Evolutionary conservation across 1,139 yeast species (phyloP), one percentile per base, ranked within the genome.

Genomic region (Tardiomyces blankii): DNA sequence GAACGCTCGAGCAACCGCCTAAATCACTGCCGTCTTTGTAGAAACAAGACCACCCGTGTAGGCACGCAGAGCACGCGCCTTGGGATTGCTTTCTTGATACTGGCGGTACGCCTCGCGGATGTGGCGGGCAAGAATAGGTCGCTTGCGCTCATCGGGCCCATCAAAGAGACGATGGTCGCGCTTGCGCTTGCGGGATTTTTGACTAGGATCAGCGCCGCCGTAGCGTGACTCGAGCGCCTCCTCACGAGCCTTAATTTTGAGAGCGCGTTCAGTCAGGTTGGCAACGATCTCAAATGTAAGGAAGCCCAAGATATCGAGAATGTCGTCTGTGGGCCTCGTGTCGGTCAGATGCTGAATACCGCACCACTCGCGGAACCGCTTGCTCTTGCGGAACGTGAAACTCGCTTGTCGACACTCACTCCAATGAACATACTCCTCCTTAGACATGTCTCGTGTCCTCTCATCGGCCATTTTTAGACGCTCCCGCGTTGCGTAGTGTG

Each of bases 341-440:
- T 93, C 98, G 18, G 95, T 83, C 42, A 93, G 66, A 47, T 80
- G 83, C 0, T 87, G 68, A 44, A 91, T 78, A 18, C 93, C 95
- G 7, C 95, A 93, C 98, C 98, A 91, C 60, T 91, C 99, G 59
- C 94, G 75, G 61, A 91, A 91, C 58, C 96, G 71, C 62, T 89
- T 87, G 16, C 85, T 86, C 63, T 93, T 91, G 56, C 97, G 74
- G 59, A 88, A 91, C 0, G 98, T 93, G 61, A 91, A 93, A 47
- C 94, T 82, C 1, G 98, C 98, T 63, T 91, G 98, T 53, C 99
- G 77, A 66, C 98, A 91, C 61, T 91, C 99, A 13, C 95, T 84
- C 96, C 97, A 91, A 63, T 93, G 98, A 16, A 89, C 98, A 57
- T 91, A 91, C 62, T 91, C 98, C 59, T 91, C 96, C 57, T 82